Evolutionary conservation across 768 basidiomycete genomes (phyloP).

Genomic region (Kwoniella heveanensis): DNA sequence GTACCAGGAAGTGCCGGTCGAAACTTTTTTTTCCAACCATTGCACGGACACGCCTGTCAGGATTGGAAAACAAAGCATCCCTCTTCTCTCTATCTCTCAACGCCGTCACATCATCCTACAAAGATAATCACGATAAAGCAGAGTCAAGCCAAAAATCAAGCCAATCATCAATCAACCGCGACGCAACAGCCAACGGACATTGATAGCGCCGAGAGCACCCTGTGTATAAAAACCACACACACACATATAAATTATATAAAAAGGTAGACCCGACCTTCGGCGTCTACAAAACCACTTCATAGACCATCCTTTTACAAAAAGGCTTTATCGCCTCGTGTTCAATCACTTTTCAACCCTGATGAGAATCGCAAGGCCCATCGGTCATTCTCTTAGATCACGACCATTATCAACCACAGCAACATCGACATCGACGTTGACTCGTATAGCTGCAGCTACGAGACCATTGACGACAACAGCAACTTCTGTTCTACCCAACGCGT

Average conservation of each 20-base stretch:
- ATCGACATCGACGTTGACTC: background rate
- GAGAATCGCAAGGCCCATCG: constrained; percentile 19
- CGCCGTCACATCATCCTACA: background rate
- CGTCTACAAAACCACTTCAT: constrained; percentile 2
- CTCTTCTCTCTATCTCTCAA: background rate
- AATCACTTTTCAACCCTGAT: constrained; percentile 10
- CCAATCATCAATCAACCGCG: background rate
- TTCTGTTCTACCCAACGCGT: background rate
- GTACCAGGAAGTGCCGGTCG: background rate
- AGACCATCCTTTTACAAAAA: background rate
- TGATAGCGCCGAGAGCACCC: constrained; percentile 1
- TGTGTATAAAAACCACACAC: no score
- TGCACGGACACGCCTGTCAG: background rate
- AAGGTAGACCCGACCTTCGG: background rate
- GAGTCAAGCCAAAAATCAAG: background rate
- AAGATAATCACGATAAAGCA: background rate
- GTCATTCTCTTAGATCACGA: constrained; percentile 18
- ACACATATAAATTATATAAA: background rate
- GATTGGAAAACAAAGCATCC: background rate
- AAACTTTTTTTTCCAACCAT: constrained; percentile 1
- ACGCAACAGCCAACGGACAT: background rate
- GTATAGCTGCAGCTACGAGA: background rate
- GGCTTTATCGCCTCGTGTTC: background rate
- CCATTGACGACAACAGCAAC: background rate
- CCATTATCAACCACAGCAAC: background rate